These are phyloP conservation scores for Camelina sativa DNA, from an alignment of 345 rosid genomes.

Conservation along the genomic window DNA sequence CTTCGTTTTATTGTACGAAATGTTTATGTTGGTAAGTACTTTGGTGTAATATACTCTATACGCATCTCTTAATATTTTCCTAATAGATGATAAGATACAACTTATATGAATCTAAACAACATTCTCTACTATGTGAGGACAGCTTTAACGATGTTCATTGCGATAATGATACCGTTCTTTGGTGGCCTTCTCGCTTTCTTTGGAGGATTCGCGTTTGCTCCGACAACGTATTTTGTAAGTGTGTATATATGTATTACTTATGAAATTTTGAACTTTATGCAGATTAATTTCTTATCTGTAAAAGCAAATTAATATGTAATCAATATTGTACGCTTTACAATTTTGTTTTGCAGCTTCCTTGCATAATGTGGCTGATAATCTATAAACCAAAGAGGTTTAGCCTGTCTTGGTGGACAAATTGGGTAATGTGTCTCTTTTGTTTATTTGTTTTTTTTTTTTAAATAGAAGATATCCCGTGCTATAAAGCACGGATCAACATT, in stretches of 20 bases:
- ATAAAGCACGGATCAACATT: too few species aligned
- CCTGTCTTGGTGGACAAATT: conserved; percentile 69
- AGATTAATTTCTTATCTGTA: neutral
- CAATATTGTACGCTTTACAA: neutral
- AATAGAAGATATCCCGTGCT: too few species aligned
- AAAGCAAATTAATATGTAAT: neutral
- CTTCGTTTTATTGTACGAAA: conserved; percentile 63
- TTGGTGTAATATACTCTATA: neutral
- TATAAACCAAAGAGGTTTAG: conserved; percentile 65
- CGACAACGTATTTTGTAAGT: conserved; percentile 79
- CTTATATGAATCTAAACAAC: neutral
- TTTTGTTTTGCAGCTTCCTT: conserved; percentile 60
- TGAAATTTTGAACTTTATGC: neutral
- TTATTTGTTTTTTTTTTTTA: neutral
- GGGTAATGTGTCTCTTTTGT: conserved; percentile 47
- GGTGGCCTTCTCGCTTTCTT: conserved; percentile 78
- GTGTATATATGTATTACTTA: neutral
- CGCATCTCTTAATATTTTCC: neutral
- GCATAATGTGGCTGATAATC: conserved; percentile 73
- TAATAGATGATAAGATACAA: neutral
- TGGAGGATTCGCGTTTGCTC: conserved; percentile 86
- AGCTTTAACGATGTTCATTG: conserved; percentile 74
- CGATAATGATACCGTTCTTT: conserved; percentile 71
- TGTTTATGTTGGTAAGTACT: conserved; percentile 60
- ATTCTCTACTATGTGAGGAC: conserved; percentile 13